Evolutionary conservation across 352 stramenopile species (phyloP).

Genomic region (Phytopythium helicoides): DNA sequence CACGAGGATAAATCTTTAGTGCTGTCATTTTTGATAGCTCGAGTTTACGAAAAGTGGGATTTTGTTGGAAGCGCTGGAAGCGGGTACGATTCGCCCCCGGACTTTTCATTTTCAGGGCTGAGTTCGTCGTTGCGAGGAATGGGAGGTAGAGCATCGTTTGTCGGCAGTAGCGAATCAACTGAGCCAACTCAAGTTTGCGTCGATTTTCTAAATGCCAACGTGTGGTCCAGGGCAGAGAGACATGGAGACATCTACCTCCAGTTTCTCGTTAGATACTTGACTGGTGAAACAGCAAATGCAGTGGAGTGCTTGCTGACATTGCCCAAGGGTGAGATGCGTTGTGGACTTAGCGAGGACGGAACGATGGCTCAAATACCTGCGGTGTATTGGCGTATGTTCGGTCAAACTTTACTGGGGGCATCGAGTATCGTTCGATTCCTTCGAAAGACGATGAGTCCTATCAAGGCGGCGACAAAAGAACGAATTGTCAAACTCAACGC

Average conservation of each 20-base stretch:
- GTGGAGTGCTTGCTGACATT: slow-evolving; percentile 51
- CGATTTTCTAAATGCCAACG: slow-evolving; percentile 59
- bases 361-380: slow-evolving; percentile 8
- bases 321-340: slow-evolving; percentile 51
- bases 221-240: slow-evolving; percentile 45
- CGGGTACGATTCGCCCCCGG: slow-evolving; percentile 1
- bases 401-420: slow-evolving; percentile 63
- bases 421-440: slow-evolving; percentile 68
- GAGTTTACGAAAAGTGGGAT: slow-evolving; percentile 75
- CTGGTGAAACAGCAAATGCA: slow-evolving; percentile 38
- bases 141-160: slow-evolving; percentile 2
- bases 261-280: slow-evolving; percentile 71
- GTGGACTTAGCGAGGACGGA: slow-evolving; percentile 38
- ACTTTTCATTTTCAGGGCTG: slow-evolving; percentile 2
- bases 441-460: slow-evolving; percentile 38
- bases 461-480: slow-evolving; percentile 47
- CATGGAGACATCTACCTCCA: slow-evolving; percentile 73
- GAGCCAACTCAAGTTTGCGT: slow-evolving; percentile 38
- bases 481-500: slow-evolving; percentile 59
- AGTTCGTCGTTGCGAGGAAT: slow-evolving; percentile 43
- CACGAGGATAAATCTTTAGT: slow-evolving; percentile 72
- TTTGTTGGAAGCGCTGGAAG: slow-evolving; percentile 24
- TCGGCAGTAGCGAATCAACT: not conserved
- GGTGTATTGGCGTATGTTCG: slow-evolving; percentile 78
- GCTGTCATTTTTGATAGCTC: slow-evolving; percentile 76